Conservation (phyloP, 139 green algal genomes). For the Coelastrella sp. region DNA sequence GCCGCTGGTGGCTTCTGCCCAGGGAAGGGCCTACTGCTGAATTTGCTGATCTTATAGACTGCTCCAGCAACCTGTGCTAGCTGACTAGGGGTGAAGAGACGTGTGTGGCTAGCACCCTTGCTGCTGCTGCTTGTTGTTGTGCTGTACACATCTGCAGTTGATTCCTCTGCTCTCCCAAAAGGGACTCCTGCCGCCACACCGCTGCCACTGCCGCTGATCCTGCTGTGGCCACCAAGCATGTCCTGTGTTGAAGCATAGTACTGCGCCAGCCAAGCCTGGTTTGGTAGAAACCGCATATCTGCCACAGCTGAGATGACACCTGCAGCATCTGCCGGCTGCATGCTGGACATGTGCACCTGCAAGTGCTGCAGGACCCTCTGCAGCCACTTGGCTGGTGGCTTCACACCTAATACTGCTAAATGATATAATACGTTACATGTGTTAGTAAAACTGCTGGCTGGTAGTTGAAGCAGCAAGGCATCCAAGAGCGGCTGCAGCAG, state of each 20-base stretch:
- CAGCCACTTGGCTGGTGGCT: not conserved
- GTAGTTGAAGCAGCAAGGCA: constrained; percentile 13
- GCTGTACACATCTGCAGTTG: constrained; percentile 1
- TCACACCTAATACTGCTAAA: not conserved
- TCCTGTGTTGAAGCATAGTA: not conserved
- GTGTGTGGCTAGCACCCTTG: not conserved
- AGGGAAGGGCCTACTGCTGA: not conserved
- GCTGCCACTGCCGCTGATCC: not conserved
- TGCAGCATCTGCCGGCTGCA: not conserved
- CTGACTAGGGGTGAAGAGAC: not conserved
- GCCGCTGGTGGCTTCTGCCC: constrained; percentile 15
- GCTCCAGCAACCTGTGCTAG: not conserved
- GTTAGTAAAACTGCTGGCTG: not conserved
- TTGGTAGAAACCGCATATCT: constrained; percentile 3
- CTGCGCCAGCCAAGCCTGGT: not conserved
- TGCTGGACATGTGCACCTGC: not conserved
- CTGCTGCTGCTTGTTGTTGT: constrained; percentile 7
- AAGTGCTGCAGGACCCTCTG: not conserved
- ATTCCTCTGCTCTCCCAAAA: not conserved
- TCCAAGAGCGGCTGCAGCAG: not conserved
- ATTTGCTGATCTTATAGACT: constrained; percentile 14
- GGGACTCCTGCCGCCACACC: not conserved
- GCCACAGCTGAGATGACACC: not conserved
- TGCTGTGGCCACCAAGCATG: not conserved
- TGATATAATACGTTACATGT: not conserved